These are phyloP conservation scores for Fusarium mangiferae DNA, from an alignment of 2,329 filamentous ascomycete species.

Conservation along the genomic window DNA sequence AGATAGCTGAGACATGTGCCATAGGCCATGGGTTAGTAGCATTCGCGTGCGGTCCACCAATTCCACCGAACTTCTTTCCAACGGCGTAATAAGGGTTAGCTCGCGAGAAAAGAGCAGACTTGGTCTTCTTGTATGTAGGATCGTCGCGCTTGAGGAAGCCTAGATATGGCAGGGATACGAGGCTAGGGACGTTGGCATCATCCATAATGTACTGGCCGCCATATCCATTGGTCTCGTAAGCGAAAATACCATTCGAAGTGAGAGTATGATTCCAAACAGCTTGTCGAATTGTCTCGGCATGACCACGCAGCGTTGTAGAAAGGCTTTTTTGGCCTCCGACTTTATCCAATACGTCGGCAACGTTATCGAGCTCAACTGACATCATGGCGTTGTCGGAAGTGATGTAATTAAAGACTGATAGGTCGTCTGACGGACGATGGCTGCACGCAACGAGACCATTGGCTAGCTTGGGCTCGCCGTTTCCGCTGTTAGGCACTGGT, in stretches of 20 bases:
- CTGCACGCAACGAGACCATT: conserved; percentile 20
- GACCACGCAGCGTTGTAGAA: background rate
- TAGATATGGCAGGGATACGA: conserved; percentile 8
- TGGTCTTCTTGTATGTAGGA: conserved; percentile 12
- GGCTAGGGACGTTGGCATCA: conserved; percentile 21
- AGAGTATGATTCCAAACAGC: conserved; percentile 18
- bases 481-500: conserved; percentile 19
- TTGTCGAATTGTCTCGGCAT: conserved; percentile 4
- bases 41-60: conserved; percentile 17
- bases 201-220: conserved; percentile 33
- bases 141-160: conserved; percentile 16
- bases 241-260: conserved; percentile 8
- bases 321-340: background rate
- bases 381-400: conserved; percentile 28
- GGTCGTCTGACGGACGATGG: conserved; percentile 19
- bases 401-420: conserved; percentile 20
- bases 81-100: conserved; percentile 18
- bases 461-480: conserved; percentile 8
- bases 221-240: conserved; percentile 22
- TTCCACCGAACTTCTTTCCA: conserved; percentile 5
- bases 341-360: conserved; percentile 8
- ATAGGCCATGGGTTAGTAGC: conserved; percentile 23
- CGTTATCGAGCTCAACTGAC: conserved; percentile 17
- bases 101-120: background rate
- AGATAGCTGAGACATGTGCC: conserved; percentile 16